These are phyloP conservation scores for Papilionanthe hybrid DNA, from an alignment of 116 monocot genomes.

Conservation along the genomic window DNA sequence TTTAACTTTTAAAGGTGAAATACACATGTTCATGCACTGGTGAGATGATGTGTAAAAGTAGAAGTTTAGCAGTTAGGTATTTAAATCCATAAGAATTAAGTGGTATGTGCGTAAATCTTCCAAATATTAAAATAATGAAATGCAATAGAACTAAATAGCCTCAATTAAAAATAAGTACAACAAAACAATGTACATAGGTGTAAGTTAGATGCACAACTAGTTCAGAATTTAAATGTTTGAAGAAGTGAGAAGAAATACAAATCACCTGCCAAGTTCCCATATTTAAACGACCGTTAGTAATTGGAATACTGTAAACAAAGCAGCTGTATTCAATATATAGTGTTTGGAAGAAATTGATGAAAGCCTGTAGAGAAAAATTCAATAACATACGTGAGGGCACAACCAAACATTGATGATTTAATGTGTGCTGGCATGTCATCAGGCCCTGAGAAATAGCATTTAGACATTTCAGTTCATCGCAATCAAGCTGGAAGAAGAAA, in stretches of 20 bases:
- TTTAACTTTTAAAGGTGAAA: no score
- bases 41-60: no score
- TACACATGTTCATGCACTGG: no score
- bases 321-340: neutral
- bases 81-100: no score
- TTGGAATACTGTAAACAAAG: conserved; percentile 66
- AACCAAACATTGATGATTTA: conserved; percentile 95
- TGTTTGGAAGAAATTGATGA: neutral
- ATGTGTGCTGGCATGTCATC: conserved; percentile 97
- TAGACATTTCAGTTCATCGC: neutral
- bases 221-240: no score
- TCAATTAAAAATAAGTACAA: no score
- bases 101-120: no score
- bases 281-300: conserved; percentile 84
- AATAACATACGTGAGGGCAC: conserved; percentile 63
- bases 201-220: neutral
- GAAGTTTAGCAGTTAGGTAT: no score
- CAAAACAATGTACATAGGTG: no score
- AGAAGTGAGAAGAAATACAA: neutral
- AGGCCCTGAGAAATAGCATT: conserved; percentile 49
- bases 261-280: conserved; percentile 99
- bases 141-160: no score
- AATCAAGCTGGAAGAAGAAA: neutral
- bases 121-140: no score
- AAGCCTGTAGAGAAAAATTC: neutral